phyloP scores from a whole-genome alignment of 2,329 filamentous ascomycete species.

The Nothopassalora personata region DNA sequence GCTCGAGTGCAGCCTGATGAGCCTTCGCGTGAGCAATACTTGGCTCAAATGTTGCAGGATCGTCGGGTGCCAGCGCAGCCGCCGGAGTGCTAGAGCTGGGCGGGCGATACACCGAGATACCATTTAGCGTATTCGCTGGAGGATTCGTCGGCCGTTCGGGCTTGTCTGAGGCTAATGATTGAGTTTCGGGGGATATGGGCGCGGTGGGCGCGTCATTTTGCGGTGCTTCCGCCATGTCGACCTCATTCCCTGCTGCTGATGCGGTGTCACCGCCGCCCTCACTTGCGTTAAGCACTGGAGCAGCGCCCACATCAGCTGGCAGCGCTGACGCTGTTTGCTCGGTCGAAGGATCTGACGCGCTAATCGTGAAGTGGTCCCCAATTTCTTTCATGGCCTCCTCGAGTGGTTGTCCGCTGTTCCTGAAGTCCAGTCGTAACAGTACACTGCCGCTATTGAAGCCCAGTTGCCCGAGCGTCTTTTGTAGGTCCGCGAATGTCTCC shows the following conservation, averaged over 20 bases:
- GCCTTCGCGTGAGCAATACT: constrained; percentile 70
- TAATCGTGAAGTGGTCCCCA: constrained; percentile 61
- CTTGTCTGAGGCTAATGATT: constrained; percentile 11
- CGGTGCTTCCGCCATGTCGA: not conserved
- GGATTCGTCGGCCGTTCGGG: constrained; percentile 1
- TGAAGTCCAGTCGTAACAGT: constrained; percentile 72
- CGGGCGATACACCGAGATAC: constrained; percentile 61
- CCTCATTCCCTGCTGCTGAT: constrained; percentile 19
- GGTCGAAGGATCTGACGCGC: constrained; percentile 5
- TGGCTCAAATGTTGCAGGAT: constrained; percentile 71
- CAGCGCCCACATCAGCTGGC: not conserved
- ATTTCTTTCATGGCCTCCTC: constrained; percentile 84
- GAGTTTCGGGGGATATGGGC: not conserved
- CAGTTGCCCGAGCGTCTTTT: constrained; percentile 81
- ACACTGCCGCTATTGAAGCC: constrained; percentile 82
- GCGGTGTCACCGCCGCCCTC: not conserved
- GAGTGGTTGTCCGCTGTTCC: constrained; percentile 68
- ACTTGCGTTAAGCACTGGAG: not conserved
- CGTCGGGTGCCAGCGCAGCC: constrained; percentile 60
- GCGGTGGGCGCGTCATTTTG: not conserved
- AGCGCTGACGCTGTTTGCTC: not conserved
- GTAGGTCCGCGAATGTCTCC: constrained; percentile 70
- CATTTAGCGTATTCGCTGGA: constrained; percentile 22
- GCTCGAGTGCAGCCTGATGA: constrained; percentile 63
- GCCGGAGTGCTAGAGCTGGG: constrained; percentile 68